phyloP scores from a whole-genome alignment of 2,329 filamentous ascomycete species.

The Chaetothyriales sp. region DNA sequence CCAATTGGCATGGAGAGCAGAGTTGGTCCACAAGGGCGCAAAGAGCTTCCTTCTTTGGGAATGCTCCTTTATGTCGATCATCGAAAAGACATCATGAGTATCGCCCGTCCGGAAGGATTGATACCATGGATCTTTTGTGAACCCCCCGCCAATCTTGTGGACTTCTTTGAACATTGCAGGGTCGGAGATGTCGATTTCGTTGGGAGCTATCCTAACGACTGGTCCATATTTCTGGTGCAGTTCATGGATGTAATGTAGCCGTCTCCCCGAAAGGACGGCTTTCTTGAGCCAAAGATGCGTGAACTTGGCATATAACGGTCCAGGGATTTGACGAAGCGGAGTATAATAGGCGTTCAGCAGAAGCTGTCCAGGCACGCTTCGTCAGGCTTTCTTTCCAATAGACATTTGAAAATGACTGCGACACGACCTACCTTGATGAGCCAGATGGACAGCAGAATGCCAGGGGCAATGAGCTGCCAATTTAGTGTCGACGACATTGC shows the following conservation, averaged over 20 bases:
- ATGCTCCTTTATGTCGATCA: constrained; percentile 26
- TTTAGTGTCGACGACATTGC: too few species aligned
- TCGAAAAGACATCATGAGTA: constrained; percentile 26
- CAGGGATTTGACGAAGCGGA: neutral
- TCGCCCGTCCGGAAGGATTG: constrained; percentile 9
- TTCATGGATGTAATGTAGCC: constrained; percentile 12
- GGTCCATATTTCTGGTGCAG: constrained; percentile 21
- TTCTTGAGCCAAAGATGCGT: constrained; percentile 3
- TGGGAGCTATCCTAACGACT: constrained; percentile 8
- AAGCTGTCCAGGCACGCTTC: too few species aligned
- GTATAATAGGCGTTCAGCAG: too few species aligned
- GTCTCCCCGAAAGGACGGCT: constrained; percentile 1
- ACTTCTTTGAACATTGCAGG: constrained; percentile 20
- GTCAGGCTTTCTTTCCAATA: too few species aligned
- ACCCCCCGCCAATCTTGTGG: constrained; percentile 21
- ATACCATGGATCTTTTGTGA: constrained; percentile 23
- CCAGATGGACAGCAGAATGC: too few species aligned
- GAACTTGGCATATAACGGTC: neutral
- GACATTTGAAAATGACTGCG: too few species aligned
- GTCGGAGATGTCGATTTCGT: constrained; percentile 26
- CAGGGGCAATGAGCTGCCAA: too few species aligned
- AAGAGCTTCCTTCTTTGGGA: constrained; percentile 29
- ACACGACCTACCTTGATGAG: too few species aligned
- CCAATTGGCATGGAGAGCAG: neutral
- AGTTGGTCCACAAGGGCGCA: constrained; percentile 14